These are phyloP conservation scores for Termitomyces titanicus DNA, from an alignment of 768 basidiomycete genomes.

Conservation along the genomic window DNA sequence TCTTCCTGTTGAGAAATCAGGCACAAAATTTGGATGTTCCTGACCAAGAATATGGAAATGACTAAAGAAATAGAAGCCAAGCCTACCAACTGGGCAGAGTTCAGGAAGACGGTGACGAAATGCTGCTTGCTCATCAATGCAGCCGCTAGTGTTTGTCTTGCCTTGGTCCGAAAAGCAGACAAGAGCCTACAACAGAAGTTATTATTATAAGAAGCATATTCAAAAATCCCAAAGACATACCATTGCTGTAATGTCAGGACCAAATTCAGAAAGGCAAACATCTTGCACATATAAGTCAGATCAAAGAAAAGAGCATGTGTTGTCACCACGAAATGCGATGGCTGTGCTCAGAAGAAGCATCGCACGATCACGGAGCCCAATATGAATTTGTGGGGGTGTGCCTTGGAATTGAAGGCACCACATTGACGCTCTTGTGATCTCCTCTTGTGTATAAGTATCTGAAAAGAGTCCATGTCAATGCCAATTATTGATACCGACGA, in stretches of 20 bases:
- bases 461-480: neutral
- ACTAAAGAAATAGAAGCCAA: slow-evolving; percentile 6
- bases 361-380: slow-evolving; percentile 21
- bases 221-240: slow-evolving; percentile 14
- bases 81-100: slow-evolving; percentile 16
- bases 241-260: slow-evolving; percentile 9
- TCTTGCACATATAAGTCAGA: slow-evolving; percentile 20
- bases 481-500: neutral
- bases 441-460: slow-evolving; percentile 23
- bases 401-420: slow-evolving; percentile 15
- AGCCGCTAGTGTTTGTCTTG: neutral
- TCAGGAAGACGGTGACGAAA: slow-evolving; percentile 21
- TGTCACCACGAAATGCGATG: slow-evolving; percentile 28
- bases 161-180: neutral
- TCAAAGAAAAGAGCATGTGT: slow-evolving; percentile 17
- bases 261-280: slow-evolving; percentile 18
- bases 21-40: slow-evolving; percentile 10
- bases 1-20: slow-evolving; percentile 11
- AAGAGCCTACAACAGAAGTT: slow-evolving; percentile 4
- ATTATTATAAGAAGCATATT: neutral
- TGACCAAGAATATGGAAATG: slow-evolving; percentile 22
- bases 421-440: slow-evolving; percentile 19
- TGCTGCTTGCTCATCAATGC: slow-evolving; percentile 22
- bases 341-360: slow-evolving; percentile 26
- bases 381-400: slow-evolving; percentile 7